A percentile compares a stretch with the other conserved stretches of the same genome.
Conservation (phyloP, 495 filamentous ascomycete species). For the Talaromyces adpressus region DNA sequence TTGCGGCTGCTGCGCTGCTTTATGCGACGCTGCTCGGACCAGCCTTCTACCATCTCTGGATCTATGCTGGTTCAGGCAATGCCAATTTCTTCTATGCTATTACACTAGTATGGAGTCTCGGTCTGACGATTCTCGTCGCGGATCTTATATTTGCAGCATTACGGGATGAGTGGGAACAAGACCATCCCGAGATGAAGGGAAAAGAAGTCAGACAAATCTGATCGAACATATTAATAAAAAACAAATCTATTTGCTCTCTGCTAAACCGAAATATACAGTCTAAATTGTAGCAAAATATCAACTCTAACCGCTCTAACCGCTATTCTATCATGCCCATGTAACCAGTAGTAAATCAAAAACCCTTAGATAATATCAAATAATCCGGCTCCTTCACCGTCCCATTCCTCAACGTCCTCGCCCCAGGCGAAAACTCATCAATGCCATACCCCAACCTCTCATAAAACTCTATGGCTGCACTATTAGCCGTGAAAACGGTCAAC, state of each 20-base stretch:
- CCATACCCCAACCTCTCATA: conserved; percentile 64
- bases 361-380: conserved; percentile 68
- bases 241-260: neutral
- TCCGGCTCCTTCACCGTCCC: conserved; percentile 58
- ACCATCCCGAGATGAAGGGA: conserved; percentile 81
- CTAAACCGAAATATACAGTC: neutral
- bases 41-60: conserved; percentile 96
- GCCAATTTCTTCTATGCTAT: conserved; percentile 99
- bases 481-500: conserved; percentile 75
- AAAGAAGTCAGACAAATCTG: conserved; percentile 83
- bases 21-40: conserved; percentile 87
- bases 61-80: conserved; percentile 95
- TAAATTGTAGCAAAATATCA: neutral
- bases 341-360: neutral
- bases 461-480: conserved; percentile 52
- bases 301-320: neutral
- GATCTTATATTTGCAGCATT: conserved; percentile 84
- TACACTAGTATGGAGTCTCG: conserved; percentile 93
- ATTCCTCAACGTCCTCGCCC: conserved; percentile 52
- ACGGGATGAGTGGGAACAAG: conserved; percentile 89
- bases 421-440: conserved; percentile 60
- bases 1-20: conserved; percentile 69
- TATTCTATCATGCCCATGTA: neutral
- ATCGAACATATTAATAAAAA: conserved; percentile 12
- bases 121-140: conserved; percentile 69